Evolutionary conservation across 2,329 filamentous ascomycete species (phyloP).

Genomic region (Coniochaeta sp.): DNA sequence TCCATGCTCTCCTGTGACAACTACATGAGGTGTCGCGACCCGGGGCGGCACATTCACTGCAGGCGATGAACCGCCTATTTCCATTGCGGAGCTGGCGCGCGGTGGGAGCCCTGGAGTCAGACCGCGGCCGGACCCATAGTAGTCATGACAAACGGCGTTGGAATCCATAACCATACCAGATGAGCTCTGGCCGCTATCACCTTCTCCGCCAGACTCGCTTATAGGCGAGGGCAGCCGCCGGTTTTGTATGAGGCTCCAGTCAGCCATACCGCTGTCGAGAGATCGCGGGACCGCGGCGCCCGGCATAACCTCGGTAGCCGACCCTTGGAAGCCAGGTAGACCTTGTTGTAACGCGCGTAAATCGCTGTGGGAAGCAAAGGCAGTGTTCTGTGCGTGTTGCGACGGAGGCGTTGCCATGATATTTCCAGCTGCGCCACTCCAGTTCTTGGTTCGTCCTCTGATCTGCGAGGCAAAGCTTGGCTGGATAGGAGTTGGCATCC

Average conservation of each 20-base stretch:
- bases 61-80: slow-evolving; percentile 21
- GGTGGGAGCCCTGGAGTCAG: slow-evolving; percentile 18
- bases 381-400: slow-evolving; percentile 31
- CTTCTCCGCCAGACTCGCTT: slow-evolving; percentile 44
- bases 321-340: background rate
- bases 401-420: slow-evolving; percentile 25
- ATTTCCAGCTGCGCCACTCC: slow-evolving; percentile 29
- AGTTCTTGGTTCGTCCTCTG: slow-evolving; percentile 38
- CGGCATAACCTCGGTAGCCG: background rate
- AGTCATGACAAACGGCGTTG: slow-evolving; percentile 19
- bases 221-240: slow-evolving; percentile 53
- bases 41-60: slow-evolving; percentile 4
- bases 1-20: background rate
- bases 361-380: slow-evolving; percentile 2
- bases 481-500: slow-evolving; percentile 54
- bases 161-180: slow-evolving; percentile 30
- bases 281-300: slow-evolving; percentile 36
- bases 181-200: slow-evolving; percentile 24
- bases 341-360: background rate
- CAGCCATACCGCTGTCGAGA: slow-evolving; percentile 28
- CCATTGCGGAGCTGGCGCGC: slow-evolving; percentile 24
- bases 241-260: slow-evolving; percentile 47
- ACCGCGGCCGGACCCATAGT: slow-evolving; percentile 2
- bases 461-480: slow-evolving; percentile 49
- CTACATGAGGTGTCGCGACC: slow-evolving; percentile 5